Evolutionary conservation across 2,329 filamentous ascomycete species (phyloP).

Genomic region (Neoascochyta sp.): DNA sequence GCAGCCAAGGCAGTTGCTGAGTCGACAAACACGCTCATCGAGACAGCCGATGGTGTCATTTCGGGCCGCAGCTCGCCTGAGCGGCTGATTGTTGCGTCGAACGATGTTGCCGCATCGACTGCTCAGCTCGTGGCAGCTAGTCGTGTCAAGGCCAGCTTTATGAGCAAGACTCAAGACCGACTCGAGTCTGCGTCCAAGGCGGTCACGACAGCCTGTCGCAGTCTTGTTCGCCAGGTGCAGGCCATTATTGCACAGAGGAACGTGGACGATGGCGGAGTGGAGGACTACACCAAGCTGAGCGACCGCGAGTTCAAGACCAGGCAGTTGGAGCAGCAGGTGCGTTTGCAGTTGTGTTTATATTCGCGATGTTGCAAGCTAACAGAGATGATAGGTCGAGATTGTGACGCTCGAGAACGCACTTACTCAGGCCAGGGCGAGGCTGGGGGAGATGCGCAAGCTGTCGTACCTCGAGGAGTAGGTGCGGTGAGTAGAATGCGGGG

Average conservation of each 20-base stretch:
- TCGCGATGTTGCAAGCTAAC: slow-evolving; percentile 11
- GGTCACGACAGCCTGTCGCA: slow-evolving; percentile 82
- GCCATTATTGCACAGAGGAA: slow-evolving; percentile 85
- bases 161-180: slow-evolving; percentile 92
- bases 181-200: slow-evolving; percentile 90
- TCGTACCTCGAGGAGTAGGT: slow-evolving; percentile 62
- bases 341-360: slow-evolving; percentile 29
- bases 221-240: slow-evolving; percentile 89
- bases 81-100: slow-evolving; percentile 95
- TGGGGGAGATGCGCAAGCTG: slow-evolving; percentile 98
- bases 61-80: slow-evolving; percentile 89
- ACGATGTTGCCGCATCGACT: slow-evolving; percentile 92
- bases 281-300: slow-evolving; percentile 85
- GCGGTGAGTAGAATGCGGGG: neutral
- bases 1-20: slow-evolving; percentile 93
- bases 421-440: slow-evolving; percentile 69
- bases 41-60: slow-evolving; percentile 94
- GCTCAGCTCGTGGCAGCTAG: slow-evolving; percentile 94
- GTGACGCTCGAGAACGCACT: slow-evolving; percentile 89
- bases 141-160: slow-evolving; percentile 95
- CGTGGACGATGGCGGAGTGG: slow-evolving; percentile 69
- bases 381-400: slow-evolving; percentile 74
- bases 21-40: slow-evolving; percentile 93
- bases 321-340: slow-evolving; percentile 99
- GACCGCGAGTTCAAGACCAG: slow-evolving; percentile 96